These are phyloP conservation scores for Paratinospora sagittata DNA, from an alignment of 164 flowering plant species.

Conservation along the genomic window DNA sequence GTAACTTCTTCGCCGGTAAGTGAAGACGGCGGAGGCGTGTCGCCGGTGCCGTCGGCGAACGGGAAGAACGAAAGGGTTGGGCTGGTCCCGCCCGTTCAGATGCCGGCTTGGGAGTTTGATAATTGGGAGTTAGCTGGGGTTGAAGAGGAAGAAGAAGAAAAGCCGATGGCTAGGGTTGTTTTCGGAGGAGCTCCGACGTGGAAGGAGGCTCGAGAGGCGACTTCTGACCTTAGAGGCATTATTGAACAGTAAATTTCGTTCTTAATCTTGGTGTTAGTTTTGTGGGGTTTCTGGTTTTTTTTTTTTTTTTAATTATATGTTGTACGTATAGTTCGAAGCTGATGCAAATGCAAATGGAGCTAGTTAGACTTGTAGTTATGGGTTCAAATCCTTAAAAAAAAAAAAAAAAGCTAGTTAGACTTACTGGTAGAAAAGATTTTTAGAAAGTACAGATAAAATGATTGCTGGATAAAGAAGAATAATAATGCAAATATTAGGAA, in stretches of 20 bases:
- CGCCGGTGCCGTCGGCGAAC: conserved; percentile 9
- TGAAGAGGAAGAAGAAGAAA: conserved; percentile 25
- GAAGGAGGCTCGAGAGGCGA: conserved; percentile 64
- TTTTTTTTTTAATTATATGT: no score
- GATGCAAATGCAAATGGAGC: not conserved
- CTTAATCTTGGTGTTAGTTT: not conserved
- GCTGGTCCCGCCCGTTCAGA: conserved; percentile 21
- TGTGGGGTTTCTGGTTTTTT: no score
- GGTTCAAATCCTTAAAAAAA: not conserved
- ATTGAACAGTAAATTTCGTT: conserved; percentile 42
- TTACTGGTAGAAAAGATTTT: no score
- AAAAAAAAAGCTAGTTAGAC: not conserved
- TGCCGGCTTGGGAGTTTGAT: conserved; percentile 40
- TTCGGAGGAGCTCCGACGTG: conserved; percentile 56
- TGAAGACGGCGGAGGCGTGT: conserved; percentile 6
- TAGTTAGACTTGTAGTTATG: not conserved
- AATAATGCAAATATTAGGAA: no score
- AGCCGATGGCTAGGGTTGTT: conserved; percentile 48
- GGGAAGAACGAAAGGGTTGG: conserved; percentile 4
- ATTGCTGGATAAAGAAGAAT: no score
- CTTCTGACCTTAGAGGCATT: conserved; percentile 60
- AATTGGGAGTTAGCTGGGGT: conserved; percentile 60
- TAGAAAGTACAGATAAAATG: no score
- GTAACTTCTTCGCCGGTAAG: conserved; percentile 15
- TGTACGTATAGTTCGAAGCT: not conserved